Conservation (phyloP, 371 early-diverging fungal genomes). For the Smittium mucronatum region DNA sequence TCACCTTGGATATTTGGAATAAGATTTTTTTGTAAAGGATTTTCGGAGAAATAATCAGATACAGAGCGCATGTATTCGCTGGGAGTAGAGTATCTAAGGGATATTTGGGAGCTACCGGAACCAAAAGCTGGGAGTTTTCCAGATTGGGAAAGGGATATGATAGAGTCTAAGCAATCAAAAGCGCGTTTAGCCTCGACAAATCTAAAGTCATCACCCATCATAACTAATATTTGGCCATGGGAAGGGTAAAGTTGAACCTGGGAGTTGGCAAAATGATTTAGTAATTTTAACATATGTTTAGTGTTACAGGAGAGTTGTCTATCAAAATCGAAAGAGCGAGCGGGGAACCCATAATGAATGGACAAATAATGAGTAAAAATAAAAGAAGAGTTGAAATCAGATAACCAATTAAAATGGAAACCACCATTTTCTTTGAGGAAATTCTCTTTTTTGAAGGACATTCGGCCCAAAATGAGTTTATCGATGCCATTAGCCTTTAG, state of each 20-base stretch:
- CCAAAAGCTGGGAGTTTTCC: neutral
- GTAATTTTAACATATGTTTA: constrained; percentile 15
- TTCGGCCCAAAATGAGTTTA: constrained; percentile 23
- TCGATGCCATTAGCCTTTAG: constrained; percentile 20
- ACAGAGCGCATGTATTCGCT: constrained; percentile 22
- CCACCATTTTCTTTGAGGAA: constrained; percentile 10
- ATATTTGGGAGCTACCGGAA: constrained; percentile 12
- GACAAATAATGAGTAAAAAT: constrained; percentile 27
- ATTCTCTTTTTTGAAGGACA: constrained; percentile 21
- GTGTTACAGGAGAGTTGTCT: constrained; percentile 14
- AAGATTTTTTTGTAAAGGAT: neutral
- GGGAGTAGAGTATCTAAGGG: constrained; percentile 23
- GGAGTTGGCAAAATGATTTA: constrained; percentile 16
- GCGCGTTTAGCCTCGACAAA: constrained; percentile 17
- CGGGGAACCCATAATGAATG: constrained; percentile 24
- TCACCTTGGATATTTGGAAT: constrained; percentile 17
- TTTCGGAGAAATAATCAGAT: neutral
- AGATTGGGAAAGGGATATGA: constrained; percentile 6
- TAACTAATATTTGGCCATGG: constrained; percentile 28
- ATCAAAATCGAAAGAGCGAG: constrained; percentile 24
- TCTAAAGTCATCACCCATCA: constrained; percentile 33
- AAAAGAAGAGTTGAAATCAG: neutral
- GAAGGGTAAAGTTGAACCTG: constrained; percentile 27
- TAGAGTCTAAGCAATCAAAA: constrained; percentile 23
- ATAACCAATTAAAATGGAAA: constrained; percentile 26